phyloP scores from a whole-genome alignment of 805 yeast species.

The Yarrowia divulgata region DNA sequence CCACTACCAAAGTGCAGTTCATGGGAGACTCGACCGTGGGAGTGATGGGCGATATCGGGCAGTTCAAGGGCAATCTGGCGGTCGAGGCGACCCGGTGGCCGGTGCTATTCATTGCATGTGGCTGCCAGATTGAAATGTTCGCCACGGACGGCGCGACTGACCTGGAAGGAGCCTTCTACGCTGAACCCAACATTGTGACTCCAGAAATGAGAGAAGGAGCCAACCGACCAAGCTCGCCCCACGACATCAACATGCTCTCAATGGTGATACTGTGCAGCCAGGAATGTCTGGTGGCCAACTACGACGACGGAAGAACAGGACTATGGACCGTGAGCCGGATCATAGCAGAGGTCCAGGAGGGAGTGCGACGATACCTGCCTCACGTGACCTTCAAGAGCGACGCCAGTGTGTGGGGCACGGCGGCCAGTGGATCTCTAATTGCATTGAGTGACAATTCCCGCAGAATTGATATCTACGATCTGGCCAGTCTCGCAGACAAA shows the following conservation, averaged over 20 bases:
- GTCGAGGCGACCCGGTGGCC: conserved; percentile 37
- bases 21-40: conserved; percentile 23
- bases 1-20: conserved; percentile 21
- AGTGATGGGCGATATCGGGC: conserved; percentile 5
- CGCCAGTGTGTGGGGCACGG: conserved; percentile 26
- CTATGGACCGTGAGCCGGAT: conserved; percentile 20
- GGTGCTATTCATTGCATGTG: conserved; percentile 21
- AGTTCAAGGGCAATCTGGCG: conserved; percentile 25
- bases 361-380: conserved; percentile 12
- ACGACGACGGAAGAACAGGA: conserved; percentile 32
- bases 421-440: conserved; percentile 4
- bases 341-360: conserved; percentile 3
- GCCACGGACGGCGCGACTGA: conserved; percentile 7
- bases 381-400: conserved; percentile 27
- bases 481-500: background rate
- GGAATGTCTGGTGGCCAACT: conserved; percentile 15
- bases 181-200: background rate
- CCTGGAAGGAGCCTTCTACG: conserved; percentile 13
- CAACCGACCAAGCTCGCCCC: conserved; percentile 16
- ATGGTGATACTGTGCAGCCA: conserved; percentile 9
- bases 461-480: conserved; percentile 13
- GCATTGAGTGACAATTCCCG: conserved; percentile 36
- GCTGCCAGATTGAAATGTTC: conserved; percentile 28
- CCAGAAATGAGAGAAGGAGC: conserved; percentile 26
- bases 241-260: conserved; percentile 22